Conservation (phyloP, 2,329 filamentous ascomycete species). For the Ophiostoma australiae region DNA sequence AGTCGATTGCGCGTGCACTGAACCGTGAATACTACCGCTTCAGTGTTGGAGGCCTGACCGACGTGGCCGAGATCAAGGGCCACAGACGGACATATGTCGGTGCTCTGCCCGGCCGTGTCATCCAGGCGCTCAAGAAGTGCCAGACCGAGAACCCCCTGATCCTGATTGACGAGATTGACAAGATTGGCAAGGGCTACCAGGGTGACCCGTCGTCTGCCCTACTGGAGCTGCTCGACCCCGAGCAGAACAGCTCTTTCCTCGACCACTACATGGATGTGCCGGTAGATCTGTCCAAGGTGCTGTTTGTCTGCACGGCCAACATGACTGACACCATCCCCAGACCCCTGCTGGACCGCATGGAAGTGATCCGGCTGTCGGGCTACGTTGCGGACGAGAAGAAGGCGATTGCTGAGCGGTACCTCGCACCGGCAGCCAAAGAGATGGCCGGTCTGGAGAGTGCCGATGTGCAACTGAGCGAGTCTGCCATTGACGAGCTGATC, state of each 20-base stretch:
- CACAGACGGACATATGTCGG: slow-evolving; percentile 95
- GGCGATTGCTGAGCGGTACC: slow-evolving; percentile 90
- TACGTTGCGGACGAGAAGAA: slow-evolving; percentile 99
- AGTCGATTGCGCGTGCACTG: slow-evolving; percentile 89
- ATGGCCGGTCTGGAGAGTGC: slow-evolving; percentile 84
- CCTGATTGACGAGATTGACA: slow-evolving; percentile 95
- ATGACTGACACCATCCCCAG: slow-evolving; percentile 97
- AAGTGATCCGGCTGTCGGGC: slow-evolving; percentile 90
- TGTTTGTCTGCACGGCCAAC: slow-evolving; percentile 98
- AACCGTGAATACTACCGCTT: slow-evolving; percentile 98
- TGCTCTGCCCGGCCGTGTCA: slow-evolving; percentile 89
- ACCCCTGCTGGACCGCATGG: slow-evolving; percentile 93
- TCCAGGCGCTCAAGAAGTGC: slow-evolving; percentile 97
- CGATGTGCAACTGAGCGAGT: slow-evolving; percentile 78
- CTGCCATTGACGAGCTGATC: slow-evolving; percentile 92
- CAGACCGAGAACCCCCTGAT: slow-evolving; percentile 97
- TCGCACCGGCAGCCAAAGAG: slow-evolving; percentile 91
- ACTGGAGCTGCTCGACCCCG: slow-evolving; percentile 87
- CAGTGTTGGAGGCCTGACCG: slow-evolving; percentile 91
- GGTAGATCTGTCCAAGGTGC: slow-evolving; percentile 92
- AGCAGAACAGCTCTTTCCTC: slow-evolving; percentile 95
- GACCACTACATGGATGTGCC: slow-evolving; percentile 99
- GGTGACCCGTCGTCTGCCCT: slow-evolving; percentile 93
- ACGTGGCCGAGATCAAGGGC: slow-evolving; percentile 98
- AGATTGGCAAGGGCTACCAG: slow-evolving; percentile 93